phyloP scores from a whole-genome alignment of 2,329 filamentous ascomycete species.

The Didymella pomorum region DNA sequence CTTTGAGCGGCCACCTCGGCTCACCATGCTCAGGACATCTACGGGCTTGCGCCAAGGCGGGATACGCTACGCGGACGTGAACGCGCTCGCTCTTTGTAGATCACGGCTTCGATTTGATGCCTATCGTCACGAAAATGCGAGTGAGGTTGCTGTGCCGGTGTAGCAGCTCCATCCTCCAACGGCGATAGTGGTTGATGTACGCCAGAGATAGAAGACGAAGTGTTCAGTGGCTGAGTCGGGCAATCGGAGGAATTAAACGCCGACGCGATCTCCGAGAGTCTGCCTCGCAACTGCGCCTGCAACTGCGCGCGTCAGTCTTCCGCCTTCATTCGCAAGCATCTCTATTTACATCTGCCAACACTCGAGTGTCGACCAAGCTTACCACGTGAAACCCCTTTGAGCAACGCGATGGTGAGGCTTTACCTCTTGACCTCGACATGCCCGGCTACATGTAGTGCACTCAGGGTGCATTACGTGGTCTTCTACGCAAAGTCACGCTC shows the following conservation, averaged over 20 bases:
- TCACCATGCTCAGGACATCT: slow-evolving; percentile 34
- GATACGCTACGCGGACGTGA: not conserved
- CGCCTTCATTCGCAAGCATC: not conserved
- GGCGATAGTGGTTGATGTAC: not conserved
- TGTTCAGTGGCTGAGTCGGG: slow-evolving; percentile 13
- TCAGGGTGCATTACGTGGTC: too few relatives aligned
- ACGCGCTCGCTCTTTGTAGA: not conserved
- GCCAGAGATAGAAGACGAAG: slow-evolving; percentile 8
- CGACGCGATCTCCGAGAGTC: not conserved
- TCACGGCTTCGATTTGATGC: not conserved
- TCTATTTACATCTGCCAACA: not conserved
- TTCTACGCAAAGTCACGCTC: too few relatives aligned
- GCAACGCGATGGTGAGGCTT: too few relatives aligned
- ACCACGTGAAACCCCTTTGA: too few relatives aligned
- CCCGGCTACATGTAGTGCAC: too few relatives aligned
- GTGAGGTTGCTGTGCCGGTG: not conserved
- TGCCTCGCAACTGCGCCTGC: not conserved
- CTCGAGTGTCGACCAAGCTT: not conserved
- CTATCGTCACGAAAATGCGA: not conserved
- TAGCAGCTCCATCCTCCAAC: slow-evolving; percentile 2
- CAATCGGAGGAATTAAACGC: slow-evolving; percentile 1
- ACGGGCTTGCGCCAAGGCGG: not conserved
- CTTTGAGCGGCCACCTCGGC: slow-evolving; percentile 40
- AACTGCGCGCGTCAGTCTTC: not conserved
- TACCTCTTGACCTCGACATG: not conserved